phyloP scores from a whole-genome alignment of 768 basidiomycete genomes.

The Cubamyces lactineus region DNA sequence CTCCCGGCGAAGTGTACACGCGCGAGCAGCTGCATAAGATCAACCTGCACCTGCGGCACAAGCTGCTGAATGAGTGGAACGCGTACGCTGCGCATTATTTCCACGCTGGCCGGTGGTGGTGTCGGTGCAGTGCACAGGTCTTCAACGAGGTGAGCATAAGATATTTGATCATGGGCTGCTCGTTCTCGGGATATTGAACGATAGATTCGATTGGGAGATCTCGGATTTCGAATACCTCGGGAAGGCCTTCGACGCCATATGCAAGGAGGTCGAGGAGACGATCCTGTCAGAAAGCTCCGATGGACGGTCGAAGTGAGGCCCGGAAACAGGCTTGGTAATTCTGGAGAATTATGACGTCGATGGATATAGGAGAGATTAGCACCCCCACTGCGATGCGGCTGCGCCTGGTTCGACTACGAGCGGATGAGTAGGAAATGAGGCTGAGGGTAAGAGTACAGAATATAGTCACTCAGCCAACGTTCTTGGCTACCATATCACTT shows the following conservation, averaged over 20 bases:
- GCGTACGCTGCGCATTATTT: slow-evolving; percentile 34
- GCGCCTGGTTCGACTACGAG: too few relatives aligned
- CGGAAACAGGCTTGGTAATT: too few relatives aligned
- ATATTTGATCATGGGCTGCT: not conserved
- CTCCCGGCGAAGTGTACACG: slow-evolving; percentile 19
- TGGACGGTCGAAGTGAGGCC: too few relatives aligned
- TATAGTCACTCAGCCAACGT: too few relatives aligned
- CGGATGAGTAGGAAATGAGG: too few relatives aligned
- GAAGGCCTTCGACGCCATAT: slow-evolving; percentile 29
- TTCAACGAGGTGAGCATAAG: slow-evolving; percentile 39
- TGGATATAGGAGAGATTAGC: too few relatives aligned
- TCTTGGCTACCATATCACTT: too few relatives aligned
- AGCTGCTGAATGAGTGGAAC: slow-evolving; percentile 36
- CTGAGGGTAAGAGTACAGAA: too few relatives aligned
- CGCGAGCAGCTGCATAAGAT: slow-evolving; percentile 22
- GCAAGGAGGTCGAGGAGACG: slow-evolving; percentile 30
- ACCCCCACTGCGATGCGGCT: too few relatives aligned
- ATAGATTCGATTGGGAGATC: slow-evolving; percentile 19
- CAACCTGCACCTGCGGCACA: slow-evolving; percentile 22
- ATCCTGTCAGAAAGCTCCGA: slow-evolving; percentile 16
- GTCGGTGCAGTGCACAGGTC: slow-evolving; percentile 40
- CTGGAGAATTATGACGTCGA: too few relatives aligned
- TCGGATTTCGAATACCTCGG: slow-evolving; percentile 35
- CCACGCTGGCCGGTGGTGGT: slow-evolving; percentile 41
- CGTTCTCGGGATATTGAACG: not conserved